These are phyloP conservation scores for Chaetomium cochliodes DNA, from an alignment of 495 filamentous ascomycete genomes.

Conservation along the genomic window DNA sequence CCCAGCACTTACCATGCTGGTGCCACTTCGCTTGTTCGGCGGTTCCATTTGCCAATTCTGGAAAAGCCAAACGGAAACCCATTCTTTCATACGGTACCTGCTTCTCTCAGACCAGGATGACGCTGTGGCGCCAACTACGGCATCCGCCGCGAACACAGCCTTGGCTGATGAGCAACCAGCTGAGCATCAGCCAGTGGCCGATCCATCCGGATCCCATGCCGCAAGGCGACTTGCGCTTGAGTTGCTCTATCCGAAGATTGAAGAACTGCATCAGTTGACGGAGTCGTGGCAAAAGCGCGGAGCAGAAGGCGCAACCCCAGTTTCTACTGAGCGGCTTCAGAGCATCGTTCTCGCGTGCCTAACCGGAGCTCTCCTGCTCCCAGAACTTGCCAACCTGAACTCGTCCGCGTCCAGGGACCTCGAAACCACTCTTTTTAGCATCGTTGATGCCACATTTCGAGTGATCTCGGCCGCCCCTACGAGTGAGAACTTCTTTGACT, in stretches of 20 bases:
- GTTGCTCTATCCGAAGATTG: conserved; percentile 47
- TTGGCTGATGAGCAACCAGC: conserved; percentile 11
- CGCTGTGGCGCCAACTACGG: background rate
- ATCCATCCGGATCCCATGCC: conserved; percentile 42
- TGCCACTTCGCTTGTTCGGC: conserved; percentile 38
- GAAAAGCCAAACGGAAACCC: conserved; percentile 29
- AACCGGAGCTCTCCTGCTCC: conserved; percentile 43
- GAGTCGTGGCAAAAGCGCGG: conserved; percentile 46
- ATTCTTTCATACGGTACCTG: conserved; percentile 41
- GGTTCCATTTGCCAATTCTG: conserved; percentile 40
- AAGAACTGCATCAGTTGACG: conserved; percentile 42
- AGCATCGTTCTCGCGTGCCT: conserved; percentile 49
- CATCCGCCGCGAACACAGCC: background rate
- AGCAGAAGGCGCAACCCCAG: conserved; percentile 39
- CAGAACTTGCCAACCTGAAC: conserved; percentile 42
- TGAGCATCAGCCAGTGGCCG: conserved; percentile 25
- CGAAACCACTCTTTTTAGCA: conserved; percentile 35
- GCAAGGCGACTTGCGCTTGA: conserved; percentile 51
- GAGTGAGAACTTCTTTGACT: conserved; percentile 38
- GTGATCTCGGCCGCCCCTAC: conserved; percentile 37
- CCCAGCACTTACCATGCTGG: conserved; percentile 28
- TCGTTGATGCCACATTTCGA: conserved; percentile 38
- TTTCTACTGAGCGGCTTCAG: conserved; percentile 48
- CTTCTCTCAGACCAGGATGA: conserved; percentile 38
- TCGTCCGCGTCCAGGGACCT: conserved; percentile 44